Percentiles rank a stretch among this genome's conserved stretches.
Evolutionary conservation across 768 basidiomycete species (phyloP).

Genomic region (Scleroderma citrinum): DNA sequence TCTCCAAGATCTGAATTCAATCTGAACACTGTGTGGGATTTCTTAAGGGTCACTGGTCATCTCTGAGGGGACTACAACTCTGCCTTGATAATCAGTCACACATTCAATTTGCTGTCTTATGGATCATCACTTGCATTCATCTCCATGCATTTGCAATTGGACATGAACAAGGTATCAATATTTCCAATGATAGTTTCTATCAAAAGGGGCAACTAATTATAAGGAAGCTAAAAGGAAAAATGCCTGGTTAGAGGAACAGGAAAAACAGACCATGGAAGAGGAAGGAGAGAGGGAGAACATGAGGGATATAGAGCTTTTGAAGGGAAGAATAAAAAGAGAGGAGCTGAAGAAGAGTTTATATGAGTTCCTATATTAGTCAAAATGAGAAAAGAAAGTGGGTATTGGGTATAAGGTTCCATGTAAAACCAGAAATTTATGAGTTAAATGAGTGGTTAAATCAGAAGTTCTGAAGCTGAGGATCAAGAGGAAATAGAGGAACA

Average conservation of each 20-base stretch:
- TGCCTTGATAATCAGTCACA: constrained; percentile 6
- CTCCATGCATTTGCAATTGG: constrained; percentile 22
- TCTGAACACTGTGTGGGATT: constrained; percentile 37
- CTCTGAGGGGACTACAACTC: constrained; percentile 5
- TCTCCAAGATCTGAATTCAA: constrained; percentile 23
- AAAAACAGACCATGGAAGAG: not conserved
- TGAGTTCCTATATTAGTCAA: not conserved
- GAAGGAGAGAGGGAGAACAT: not conserved
- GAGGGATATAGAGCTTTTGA: not conserved
- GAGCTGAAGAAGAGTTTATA: not conserved
- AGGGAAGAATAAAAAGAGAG: constrained; percentile 1
- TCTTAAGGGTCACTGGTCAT: constrained; percentile 30
- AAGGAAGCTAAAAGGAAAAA: not conserved
- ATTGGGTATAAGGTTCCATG: too few species aligned
- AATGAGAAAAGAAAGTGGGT: not conserved
- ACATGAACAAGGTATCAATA: constrained; percentile 1
- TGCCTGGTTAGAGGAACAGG: not conserved
- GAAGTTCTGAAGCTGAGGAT: too few species aligned
- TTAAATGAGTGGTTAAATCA: too few species aligned
- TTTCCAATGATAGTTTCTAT: not conserved
- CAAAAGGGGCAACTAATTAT: constrained; percentile 2
- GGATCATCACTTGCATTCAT: constrained; percentile 9
- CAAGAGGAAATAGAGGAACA: too few species aligned
- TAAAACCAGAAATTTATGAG: too few species aligned
- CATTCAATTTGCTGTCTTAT: constrained; percentile 3